A percentile compares a stretch with the other conserved stretches of the same genome.
These are phyloP conservation scores for Phytopythium montanum DNA, from an alignment of 352 stramenopile genomes.

Conservation along the genomic window DNA sequence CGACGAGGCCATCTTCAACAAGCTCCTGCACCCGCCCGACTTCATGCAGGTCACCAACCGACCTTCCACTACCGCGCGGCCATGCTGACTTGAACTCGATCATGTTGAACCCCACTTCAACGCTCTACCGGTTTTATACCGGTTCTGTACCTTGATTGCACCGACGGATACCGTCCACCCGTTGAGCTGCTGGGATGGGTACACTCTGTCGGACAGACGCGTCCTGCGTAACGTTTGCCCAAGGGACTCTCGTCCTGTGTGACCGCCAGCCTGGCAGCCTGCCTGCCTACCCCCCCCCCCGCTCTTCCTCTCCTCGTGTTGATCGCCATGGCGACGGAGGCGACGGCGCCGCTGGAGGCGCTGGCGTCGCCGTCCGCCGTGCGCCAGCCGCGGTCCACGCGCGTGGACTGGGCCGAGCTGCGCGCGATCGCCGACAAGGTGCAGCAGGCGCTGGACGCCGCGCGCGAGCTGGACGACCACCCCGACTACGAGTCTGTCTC, in stretches of 20 bases:
- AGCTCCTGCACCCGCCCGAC: too few species aligned
- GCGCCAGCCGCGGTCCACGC: constrained; percentile 15
- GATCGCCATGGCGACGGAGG: background rate
- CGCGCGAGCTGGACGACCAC: constrained; percentile 42
- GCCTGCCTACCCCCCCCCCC: too few species aligned
- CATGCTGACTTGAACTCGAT: too few species aligned
- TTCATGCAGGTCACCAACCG: too few species aligned
- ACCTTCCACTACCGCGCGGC: too few species aligned
- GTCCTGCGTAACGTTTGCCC: background rate
- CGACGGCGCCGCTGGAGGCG: background rate
- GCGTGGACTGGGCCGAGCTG: constrained; percentile 62
- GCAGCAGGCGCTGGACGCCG: constrained; percentile 60
- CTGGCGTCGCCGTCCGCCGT: constrained; percentile 13
- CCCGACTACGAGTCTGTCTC: constrained; percentile 53
- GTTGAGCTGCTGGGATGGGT: constrained; percentile 28
- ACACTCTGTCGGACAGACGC: background rate
- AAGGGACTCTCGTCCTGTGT: too few species aligned
- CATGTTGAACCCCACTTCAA: too few species aligned
- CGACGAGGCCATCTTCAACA: too few species aligned
- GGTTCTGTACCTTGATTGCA: background rate
- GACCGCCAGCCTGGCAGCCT: too few species aligned
- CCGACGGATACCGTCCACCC: constrained; percentile 29
- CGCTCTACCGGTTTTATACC: constrained; percentile 12
- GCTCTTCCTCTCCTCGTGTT: too few species aligned
- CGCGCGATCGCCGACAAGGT: constrained; percentile 41